These are phyloP conservation scores for Bryum argenteum DNA, from an alignment of 225 moss, liverwort and hornwort genomes.

Conservation along the genomic window DNA sequence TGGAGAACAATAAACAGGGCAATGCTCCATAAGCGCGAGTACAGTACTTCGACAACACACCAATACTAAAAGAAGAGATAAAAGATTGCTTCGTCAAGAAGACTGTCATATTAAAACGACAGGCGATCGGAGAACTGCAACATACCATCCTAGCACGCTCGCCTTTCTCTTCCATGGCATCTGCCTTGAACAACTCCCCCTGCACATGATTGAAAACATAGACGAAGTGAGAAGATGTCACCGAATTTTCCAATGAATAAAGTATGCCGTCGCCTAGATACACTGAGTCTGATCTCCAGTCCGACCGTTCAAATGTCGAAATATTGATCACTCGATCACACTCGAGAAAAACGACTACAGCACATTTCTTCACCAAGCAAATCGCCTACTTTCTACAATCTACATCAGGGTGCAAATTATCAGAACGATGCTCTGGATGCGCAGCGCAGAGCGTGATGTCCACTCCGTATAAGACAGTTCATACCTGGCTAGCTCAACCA, in stretches of 20 bases:
- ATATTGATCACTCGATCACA: neutral
- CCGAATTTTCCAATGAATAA: neutral
- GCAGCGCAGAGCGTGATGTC: neutral
- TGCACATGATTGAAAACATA: slow-evolving; percentile 15
- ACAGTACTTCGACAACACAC: neutral
- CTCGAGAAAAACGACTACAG: neutral
- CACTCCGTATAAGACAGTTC: neutral
- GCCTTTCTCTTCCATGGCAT: slow-evolving; percentile 97
- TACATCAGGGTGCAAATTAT: neutral
- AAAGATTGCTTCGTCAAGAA: neutral
- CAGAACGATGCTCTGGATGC: neutral
- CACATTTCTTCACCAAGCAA: neutral
- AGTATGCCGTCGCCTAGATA: neutral
- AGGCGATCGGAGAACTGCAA: neutral
- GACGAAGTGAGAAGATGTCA: neutral
- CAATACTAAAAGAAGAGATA: neutral
- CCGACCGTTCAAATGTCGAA: neutral
- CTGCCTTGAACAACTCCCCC: slow-evolving; percentile 83
- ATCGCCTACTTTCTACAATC: neutral
- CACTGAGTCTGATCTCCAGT: neutral
- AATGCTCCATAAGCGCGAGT: neutral
- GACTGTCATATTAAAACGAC: neutral
- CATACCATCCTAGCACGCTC: slow-evolving; percentile 93
- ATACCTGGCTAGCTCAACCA: neutral
- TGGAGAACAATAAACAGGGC: neutral